Base-by-base conservation (phyloP, 2,329 filamentous ascomycete species). In the Aspergillus flavus region DNA sequence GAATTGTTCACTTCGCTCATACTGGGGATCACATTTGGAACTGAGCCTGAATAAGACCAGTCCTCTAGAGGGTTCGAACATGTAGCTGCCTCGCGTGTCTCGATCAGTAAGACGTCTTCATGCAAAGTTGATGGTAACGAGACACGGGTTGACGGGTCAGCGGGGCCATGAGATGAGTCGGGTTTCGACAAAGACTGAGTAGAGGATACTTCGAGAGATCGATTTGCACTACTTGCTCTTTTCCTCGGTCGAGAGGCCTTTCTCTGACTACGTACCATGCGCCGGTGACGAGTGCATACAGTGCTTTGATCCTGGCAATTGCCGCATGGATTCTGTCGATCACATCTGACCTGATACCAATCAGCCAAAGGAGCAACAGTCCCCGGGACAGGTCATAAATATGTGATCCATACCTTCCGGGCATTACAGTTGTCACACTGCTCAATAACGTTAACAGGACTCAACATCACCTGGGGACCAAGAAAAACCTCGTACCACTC, bases 241-340 rank as follows among this genome's bases (percentile, higher is more conserved):
- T 30, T 23, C 54, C 12, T 43, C 39, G 14, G 9, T 55, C 14
- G 28, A 30, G 39, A 21, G 36, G 21, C 21, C n/a, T 41, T 61
- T 5, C 43, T 58, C 1, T 46, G 50, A 43, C 52, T 36, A 30
- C 60, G 61, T 48, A 58, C 62, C 46, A 61, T 61, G 46, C 57
- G 30, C 16, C 68, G 53, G 12, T n/a, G 41, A 16, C 64, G 66
- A 56, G 55, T 62, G 55, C 69, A 71, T 6, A 57, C n/a, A 1
- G 67, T 53, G 12, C 55, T 62, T 62, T 67, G 65, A 59, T 71
- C 69, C 36, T 61, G 62, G 48, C 69, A 71, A 59, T 71, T 70
- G 16, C 68, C 64, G 56, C 69, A 71, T 26, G 68, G 69, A 23
- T 67, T 61, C 21, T 64, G 58, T 23, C 68, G 59, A 59, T 71